Evolutionary conservation across 148 eudicot genomes (phyloP).

Genomic region (Salicornia ramosissima): DNA sequence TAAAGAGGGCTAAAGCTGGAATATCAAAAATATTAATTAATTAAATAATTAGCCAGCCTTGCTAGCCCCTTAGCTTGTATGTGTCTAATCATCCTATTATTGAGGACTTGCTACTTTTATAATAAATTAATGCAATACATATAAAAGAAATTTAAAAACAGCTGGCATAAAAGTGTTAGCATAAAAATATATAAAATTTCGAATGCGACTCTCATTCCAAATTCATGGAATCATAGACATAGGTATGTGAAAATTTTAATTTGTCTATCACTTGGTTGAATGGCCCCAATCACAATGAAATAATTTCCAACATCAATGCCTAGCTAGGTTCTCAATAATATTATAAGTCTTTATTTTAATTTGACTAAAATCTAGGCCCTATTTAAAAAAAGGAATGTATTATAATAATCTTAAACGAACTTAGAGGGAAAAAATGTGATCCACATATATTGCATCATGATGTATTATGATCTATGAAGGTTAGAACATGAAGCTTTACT

Average conservation of each 20-base stretch:
- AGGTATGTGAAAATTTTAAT: neutral
- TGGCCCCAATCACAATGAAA: neutral
- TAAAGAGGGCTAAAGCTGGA: too few species aligned
- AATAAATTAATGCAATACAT: too few species aligned
- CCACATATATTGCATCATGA: neutral
- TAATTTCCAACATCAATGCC: neutral
- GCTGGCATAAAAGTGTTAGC: too few species aligned
- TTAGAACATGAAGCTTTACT: neutral
- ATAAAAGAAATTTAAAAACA: too few species aligned
- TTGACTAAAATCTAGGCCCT: neutral
- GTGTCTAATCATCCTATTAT: too few species aligned
- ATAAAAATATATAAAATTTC: too few species aligned
- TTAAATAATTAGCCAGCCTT: too few species aligned
- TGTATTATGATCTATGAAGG: neutral
- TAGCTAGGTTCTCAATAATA: neutral
- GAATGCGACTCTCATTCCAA: too few species aligned
- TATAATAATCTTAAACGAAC: neutral
- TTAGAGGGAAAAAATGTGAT: neutral
- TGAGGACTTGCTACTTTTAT: too few species aligned
- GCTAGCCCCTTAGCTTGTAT: too few species aligned
- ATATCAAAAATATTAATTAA: too few species aligned
- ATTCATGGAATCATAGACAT: too few species aligned
- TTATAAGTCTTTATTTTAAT: neutral
- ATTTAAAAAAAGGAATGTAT: neutral
- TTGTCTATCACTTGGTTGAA: neutral